Evolutionary conservation across 202 grass and related monocot genomes (phyloP), one percentile per base, ranked within the genome.

Genomic region (Carex sylvatica): DNA sequence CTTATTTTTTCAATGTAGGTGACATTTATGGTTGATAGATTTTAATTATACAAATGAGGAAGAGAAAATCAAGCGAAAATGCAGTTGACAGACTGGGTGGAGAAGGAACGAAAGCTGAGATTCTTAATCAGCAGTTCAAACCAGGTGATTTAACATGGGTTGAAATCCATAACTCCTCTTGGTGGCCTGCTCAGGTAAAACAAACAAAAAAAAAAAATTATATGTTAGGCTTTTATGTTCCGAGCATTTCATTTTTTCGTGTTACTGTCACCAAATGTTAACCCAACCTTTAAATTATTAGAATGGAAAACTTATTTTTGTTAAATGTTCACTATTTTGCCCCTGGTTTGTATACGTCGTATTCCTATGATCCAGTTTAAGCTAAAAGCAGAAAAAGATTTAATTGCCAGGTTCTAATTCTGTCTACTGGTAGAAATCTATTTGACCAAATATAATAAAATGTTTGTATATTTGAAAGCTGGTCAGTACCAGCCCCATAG

Each of bases 131-230:
- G 30, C 86, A 86, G 80, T 92, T 90, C 14, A 86, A 78, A 44
- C 83, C 91, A 64, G 96, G 96, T 72, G 89, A 95, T 87, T 85
- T 93, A 66, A 79, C 85, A 72, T 99, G 96, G 96, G 85, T 93
- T 84, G 88, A 93, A 81, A 85, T 82, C 71, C 52, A 40, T 70
- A 78, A 75, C 24, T 83, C 80, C 20, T 87, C 87, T 68, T 99
- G 92, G 96, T 99, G 96, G 93, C 96, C 96, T 82, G 89, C 93
- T 65, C 96, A 96, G 96, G 96, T 98, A 89, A 61, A 69, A 3
- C 14, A 58, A 63, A 83, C 33, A 4, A 51, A 78, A 16, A 3
- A 31, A 0, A 44, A 20, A 22, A 9, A 12, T 15, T 10, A 22
- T 40, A 24, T 4, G 11, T 77, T 40, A 82, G 23, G 16, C 16